A percentile compares a stretch with the other conserved stretches of the same genome.
These are phyloP conservation scores for Naganishia vaughanmartiniae DNA, from an alignment of 768 basidiomycete genomes.

Conservation along the genomic window DNA sequence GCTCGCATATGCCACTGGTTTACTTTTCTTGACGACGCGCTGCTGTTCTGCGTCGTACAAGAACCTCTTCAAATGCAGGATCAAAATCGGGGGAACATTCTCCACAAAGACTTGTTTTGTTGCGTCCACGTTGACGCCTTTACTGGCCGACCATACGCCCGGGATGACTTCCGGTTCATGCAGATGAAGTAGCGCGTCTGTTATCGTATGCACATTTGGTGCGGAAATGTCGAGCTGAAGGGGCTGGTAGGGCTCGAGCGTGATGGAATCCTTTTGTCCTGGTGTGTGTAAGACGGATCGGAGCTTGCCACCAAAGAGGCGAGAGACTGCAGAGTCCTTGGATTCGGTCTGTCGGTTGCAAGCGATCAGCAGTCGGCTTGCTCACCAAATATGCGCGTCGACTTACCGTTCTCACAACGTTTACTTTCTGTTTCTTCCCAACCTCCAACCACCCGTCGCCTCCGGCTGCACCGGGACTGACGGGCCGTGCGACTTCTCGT, in stretches of 20 bases:
- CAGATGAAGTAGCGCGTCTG: slow-evolving; percentile 75
- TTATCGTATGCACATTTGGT: slow-evolving; percentile 70
- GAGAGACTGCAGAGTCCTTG: slow-evolving; percentile 79
- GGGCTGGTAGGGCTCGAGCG: slow-evolving; percentile 87
- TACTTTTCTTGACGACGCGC: slow-evolving; percentile 81
- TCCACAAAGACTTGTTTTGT: slow-evolving; percentile 74
- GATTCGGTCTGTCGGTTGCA: slow-evolving; percentile 62
- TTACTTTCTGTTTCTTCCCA: slow-evolving; percentile 76
- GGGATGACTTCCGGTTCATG: slow-evolving; percentile 78
- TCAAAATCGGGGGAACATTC: slow-evolving; percentile 73
- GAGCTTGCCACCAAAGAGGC: slow-evolving; percentile 91
- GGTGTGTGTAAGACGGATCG: slow-evolving; percentile 77
- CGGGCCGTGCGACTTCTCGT: slow-evolving; percentile 45
- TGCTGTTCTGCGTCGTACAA: slow-evolving; percentile 71
- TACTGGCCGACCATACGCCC: slow-evolving; percentile 61
- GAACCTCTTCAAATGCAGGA: slow-evolving; percentile 88
- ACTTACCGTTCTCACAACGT: slow-evolving; percentile 75
- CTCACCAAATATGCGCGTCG: background rate
- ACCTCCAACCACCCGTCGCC: slow-evolving; percentile 90
- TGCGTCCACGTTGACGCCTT: slow-evolving; percentile 67
- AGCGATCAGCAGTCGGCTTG: background rate
- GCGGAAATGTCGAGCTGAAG: slow-evolving; percentile 84
- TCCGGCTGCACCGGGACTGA: slow-evolving; percentile 49
- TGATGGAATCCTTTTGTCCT: slow-evolving; percentile 74
- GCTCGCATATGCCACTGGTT: slow-evolving; percentile 72